A percentile compares a stretch with the other conserved stretches of the same genome.
phyloP scores from a whole-genome alignment of 345 rosid species.

The Heritiera littoralis region DNA sequence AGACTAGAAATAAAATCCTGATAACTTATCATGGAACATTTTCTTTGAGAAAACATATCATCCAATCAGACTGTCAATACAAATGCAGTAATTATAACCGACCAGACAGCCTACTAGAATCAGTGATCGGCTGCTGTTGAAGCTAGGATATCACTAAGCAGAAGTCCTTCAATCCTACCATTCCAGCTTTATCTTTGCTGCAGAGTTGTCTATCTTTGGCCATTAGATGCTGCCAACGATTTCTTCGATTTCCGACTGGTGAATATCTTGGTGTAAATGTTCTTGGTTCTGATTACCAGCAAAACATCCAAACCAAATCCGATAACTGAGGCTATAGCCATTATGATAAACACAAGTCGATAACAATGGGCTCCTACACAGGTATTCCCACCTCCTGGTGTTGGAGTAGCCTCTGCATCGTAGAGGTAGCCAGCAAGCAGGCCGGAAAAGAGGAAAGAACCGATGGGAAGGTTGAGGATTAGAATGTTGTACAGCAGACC shows the following conservation, averaged over 20 bases:
- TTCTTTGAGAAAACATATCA: background rate
- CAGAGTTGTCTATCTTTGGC: background rate
- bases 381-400: conserved; percentile 81
- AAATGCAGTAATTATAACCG: background rate
- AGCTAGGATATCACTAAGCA: conserved; percentile 24
- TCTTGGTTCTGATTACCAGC: conserved; percentile 61
- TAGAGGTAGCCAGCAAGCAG: conserved; percentile 81
- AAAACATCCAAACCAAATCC: conserved; percentile 75
- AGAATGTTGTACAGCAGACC: conserved; percentile 85
- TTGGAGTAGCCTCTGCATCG: conserved; percentile 73
- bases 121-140: background rate
- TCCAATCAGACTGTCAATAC: background rate
- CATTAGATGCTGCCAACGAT: conserved; percentile 21
- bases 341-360: conserved; percentile 66
- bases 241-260: conserved; percentile 51
- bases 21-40: background rate
- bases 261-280: conserved; percentile 56
- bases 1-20: background rate
- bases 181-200: background rate
- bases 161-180: conserved; percentile 31
- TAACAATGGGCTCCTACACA: conserved; percentile 91
- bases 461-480: conserved; percentile 90
- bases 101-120: background rate
- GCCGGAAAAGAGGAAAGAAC: conserved; percentile 93
- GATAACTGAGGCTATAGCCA: conserved; percentile 62